Evolutionary conservation across 495 filamentous ascomycete species (phyloP).

Genomic region (Letharia lupina): DNA sequence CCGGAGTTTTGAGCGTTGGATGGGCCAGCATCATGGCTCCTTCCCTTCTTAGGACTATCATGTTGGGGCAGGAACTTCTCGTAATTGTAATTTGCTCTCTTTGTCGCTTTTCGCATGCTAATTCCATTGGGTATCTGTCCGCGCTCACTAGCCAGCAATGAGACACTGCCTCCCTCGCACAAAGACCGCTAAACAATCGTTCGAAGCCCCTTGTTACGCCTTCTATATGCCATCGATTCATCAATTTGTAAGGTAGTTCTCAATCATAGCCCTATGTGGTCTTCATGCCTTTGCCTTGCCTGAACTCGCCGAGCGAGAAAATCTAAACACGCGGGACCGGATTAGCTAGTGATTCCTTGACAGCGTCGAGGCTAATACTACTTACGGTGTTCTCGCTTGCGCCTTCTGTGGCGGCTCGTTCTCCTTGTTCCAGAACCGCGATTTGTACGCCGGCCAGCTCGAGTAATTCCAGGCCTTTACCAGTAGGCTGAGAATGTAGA

Average conservation of each 20-base stretch:
- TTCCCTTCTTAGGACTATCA: background rate
- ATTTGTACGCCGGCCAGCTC: slow-evolving; percentile 51
- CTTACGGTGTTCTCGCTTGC: slow-evolving; percentile 23
- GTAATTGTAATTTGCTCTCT: background rate
- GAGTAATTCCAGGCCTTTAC: slow-evolving; percentile 74
- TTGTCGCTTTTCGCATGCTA: background rate
- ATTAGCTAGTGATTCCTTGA: slow-evolving; percentile 9
- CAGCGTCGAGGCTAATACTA: background rate
- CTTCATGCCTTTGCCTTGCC: slow-evolving; percentile 17
- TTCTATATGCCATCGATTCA: background rate
- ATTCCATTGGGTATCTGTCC: slow-evolving; percentile 1
- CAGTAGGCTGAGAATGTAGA: slow-evolving; percentile 39
- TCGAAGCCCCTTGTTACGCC: background rate
- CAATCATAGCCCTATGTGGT: background rate
- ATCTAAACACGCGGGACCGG: slow-evolving; percentile 19
- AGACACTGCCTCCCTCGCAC: background rate
- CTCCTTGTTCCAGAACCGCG: slow-evolving; percentile 46
- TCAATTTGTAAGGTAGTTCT: background rate
- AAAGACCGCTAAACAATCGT: background rate
- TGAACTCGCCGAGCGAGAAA: slow-evolving; percentile 19
- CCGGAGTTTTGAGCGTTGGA: background rate
- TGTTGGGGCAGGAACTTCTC: background rate
- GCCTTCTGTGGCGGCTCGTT: slow-evolving; percentile 14
- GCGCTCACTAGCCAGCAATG: background rate
- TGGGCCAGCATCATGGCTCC: background rate